Base-by-base conservation (phyloP, 108 stramenopile species). In the Conticribra guillardii region DNA sequence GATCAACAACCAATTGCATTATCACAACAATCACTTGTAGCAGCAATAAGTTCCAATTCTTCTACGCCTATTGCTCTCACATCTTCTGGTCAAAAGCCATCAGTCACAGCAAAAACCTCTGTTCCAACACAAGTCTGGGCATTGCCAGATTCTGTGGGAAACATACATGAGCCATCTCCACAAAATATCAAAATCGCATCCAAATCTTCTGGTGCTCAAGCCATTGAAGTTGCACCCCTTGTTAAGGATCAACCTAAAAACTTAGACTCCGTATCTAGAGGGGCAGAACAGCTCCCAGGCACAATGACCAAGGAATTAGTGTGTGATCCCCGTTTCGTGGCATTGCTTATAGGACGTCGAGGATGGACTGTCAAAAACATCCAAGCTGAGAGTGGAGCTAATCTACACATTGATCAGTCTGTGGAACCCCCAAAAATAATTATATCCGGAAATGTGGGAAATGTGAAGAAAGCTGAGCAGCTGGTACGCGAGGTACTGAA, bases 361-460 rank as follows among this genome's bases (percentile, higher is more conserved):
- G 96, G 89, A 21, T 90, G 93, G 91, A 89, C 88, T 0, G 87
- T 93, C 26, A 96, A 96, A 70, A 76, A 89, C 53, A 96, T 96
- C 48, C 93, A 94, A 58, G 87, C 93, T 58, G 77, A 85, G 46
- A 91, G 87, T 71, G 89, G 89, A 26, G 93, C 96, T 2, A 79
- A 69, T 26, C 87, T 96, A 15, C 87, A 87, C 51, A 91, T 94
- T 37, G 92, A 96, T 78, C 96, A 96, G 62, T 72, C 81, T 53
- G 82, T 84, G 0, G 85, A 81, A 53, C 93, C 96, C 45, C 81
- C 88, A 0, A 86, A 84, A 57, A 90, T 96, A 60, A 82, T 75
- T 26, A 83, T 96, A 22, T 89, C 86, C 27, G 92, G 96, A 8
- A 70, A 69, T 45, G 55, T 58, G 22, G 79, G 64, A 53, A 66